These are phyloP conservation scores for Pharus latifolius DNA, from an alignment of 176 grass and related monocot genomes.

Conservation along the genomic window DNA sequence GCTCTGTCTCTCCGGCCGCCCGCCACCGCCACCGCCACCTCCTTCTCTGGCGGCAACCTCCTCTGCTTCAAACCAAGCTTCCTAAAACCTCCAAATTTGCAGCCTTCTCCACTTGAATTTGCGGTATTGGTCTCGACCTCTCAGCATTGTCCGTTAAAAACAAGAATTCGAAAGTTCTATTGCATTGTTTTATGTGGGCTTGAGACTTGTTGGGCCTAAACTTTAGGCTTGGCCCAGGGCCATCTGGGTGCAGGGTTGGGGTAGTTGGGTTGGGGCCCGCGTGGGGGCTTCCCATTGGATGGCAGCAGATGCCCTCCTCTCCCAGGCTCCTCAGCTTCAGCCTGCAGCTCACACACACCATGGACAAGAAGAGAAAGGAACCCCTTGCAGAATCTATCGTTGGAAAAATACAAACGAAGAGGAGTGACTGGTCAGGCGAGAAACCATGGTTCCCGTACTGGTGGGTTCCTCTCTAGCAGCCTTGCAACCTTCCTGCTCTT, in stretches of 20 bases:
- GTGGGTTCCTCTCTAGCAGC: background rate
- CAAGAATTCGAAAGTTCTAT: too few relatives aligned
- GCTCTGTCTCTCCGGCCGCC: too few relatives aligned
- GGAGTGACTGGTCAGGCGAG: background rate
- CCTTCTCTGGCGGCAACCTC: too few relatives aligned
- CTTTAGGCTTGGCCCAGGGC: background rate
- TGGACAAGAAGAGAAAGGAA: background rate
- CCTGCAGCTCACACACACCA: background rate
- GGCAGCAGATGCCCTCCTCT: background rate
- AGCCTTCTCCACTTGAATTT: too few relatives aligned
- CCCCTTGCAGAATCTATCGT: background rate
- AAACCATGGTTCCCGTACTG: conserved; percentile 5
- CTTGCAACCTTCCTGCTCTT: background rate
- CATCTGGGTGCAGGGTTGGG: background rate
- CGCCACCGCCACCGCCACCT: too few relatives aligned
- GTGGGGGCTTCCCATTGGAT: conserved; percentile 4
- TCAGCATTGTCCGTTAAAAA: too few relatives aligned
- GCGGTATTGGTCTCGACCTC: too few relatives aligned
- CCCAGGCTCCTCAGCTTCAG: background rate
- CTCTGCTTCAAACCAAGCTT: too few relatives aligned
- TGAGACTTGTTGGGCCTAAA: background rate
- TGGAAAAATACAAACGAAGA: background rate
- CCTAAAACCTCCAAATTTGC: too few relatives aligned
- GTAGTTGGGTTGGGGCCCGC: background rate
- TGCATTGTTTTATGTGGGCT: background rate